Base-by-base conservation (phyloP, 106 monocot genomes). In the Dioscorea zingiberensis region DNA sequence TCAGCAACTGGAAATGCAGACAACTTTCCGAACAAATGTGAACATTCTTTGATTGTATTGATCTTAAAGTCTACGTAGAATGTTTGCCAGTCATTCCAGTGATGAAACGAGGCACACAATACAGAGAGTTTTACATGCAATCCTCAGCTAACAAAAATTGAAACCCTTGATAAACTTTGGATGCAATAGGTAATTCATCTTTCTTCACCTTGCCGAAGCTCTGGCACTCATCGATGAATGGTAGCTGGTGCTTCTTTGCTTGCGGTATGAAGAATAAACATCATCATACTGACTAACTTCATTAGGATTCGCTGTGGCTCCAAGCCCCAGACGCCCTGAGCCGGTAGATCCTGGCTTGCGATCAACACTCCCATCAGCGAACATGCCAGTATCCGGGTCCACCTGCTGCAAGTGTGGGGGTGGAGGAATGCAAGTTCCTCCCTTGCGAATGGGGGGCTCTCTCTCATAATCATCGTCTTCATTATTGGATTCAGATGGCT, bases 371-470 rank as follows among this genome's bases (percentile, higher is more conserved):
- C 88, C 91, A 64, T 95, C 94, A 23, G 89, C 65, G 26, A 63
- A 84, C 63, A 74, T 84, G 6, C 93, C 93, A 0, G 86, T 89
- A 61, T 93, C 93, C 2, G 85, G 82, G 70, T 95, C 86, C 13
- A 74, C 82, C 64, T 90, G 70, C 30, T 80, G 87, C 45, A 97
- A 75, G 58, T 76, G 85, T 9, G 79, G 60, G 9, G 95, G 95
- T 16, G 95, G 95, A 24, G 95, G 95, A 49, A 97, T 91, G 74
- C 95, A 91, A 10, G 91, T 88, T 14, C 95, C 95, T 18, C 88
- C 85, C 70, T 87, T 91, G 6, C 91, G 91, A 46, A 75, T 62
- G 5, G 74, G 68, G 26, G 68, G 48, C n/a, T 91, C 95, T 17
- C 83, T 55, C 49, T 94, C 90, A 44, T 76, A 87, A 1, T 80